Base-by-base conservation (phyloP, 495 filamentous ascomycete genomes). In the Cercophora scortea region DNA sequence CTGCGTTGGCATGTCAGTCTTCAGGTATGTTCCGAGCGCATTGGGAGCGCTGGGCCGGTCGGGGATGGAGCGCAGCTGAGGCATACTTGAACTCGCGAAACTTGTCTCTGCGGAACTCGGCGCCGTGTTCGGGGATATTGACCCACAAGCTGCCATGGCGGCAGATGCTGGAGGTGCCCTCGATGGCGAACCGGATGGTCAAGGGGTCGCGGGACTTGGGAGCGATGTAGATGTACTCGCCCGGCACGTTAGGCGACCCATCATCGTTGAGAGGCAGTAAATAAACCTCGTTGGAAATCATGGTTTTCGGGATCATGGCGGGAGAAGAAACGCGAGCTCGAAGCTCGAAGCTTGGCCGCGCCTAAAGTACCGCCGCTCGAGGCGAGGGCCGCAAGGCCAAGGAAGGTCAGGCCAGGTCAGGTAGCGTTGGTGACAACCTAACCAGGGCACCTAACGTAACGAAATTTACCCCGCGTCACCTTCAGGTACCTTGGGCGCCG, bases 151-250 rank as follows among this genome's bases (percentile, higher is more conserved):
- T 94, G 40, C 94, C 94, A 63, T 95, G 76, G 46, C 89, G 79
- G 70, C 90, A 95, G 72, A 97, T 94, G 39, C 93, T 94, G 68
- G 90, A 96, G 42, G 89, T 90, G 47, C 94, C 94, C 68, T 96
- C 90, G 61, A 99, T 94, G 41, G 88, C 81, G 67, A 99, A 96
- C 25, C 94, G 84, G 42, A 99, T 76, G 44, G 79, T 77, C 60
- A 97, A 86, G 15, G 86, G 79, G 11, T 81, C 82, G 46, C 79
- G 70, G 2, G 78, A 75, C 43, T 85, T 87, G 25, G 94, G 83
- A 1, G 89, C 85, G 3, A 99, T 75, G 67, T 95, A 95, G 56
- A 96, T 89, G 71, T 95, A 96, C 43, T 84, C 86, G 53, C 89
- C 90, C 3, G 87, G 74, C 38, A 99, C 83, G 72, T 93, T 87